Evolutionary conservation across 1,284 basidiomycete genomes (phyloP).

Genomic region (Microbotryum violaceum): DNA sequence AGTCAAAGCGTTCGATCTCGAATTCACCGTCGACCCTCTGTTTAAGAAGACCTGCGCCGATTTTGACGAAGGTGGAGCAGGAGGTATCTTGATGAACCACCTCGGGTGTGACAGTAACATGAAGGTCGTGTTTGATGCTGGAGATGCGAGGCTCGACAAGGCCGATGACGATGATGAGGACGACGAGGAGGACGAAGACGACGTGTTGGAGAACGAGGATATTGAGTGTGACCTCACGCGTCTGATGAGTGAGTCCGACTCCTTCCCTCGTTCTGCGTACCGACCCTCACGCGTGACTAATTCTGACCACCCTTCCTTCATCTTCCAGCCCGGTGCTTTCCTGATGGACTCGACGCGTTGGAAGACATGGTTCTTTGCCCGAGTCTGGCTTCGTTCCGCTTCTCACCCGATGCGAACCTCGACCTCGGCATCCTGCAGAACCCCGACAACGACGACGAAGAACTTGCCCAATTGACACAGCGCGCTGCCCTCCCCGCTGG

Average conservation of each 20-base stretch:
- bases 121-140: conserved; percentile 91
- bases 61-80: conserved; percentile 96
- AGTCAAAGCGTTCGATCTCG: conserved; percentile 76
- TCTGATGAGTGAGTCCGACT: conserved; percentile 42
- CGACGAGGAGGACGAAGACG: conserved; percentile 33
- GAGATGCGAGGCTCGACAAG: conserved; percentile 69
- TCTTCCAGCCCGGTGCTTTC: conserved; percentile 56
- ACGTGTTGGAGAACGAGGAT: conserved; percentile 50
- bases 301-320: conserved; percentile 22
- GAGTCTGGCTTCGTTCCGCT: conserved; percentile 71
- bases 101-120: conserved; percentile 62
- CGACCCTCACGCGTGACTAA: not conserved
- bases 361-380: conserved; percentile 65
- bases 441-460: conserved; percentile 41
- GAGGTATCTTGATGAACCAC: conserved; percentile 89
- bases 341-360: conserved; percentile 45
- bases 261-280: not conserved
- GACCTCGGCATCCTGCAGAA: conserved; percentile 42
- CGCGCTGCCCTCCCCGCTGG: conserved; percentile 1
- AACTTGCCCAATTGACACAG: not conserved
- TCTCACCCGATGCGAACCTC: conserved; percentile 42
- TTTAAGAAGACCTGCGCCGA: conserved; percentile 98
- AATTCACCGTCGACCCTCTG: conserved; percentile 91
- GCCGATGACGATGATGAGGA: conserved; percentile 63
- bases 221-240: conserved; percentile 37